Evolutionary conservation across 352 stramenopile genomes (phyloP), one percentile per base, ranked within the genome.

Genomic region (Phytophthora tentaculata): DNA sequence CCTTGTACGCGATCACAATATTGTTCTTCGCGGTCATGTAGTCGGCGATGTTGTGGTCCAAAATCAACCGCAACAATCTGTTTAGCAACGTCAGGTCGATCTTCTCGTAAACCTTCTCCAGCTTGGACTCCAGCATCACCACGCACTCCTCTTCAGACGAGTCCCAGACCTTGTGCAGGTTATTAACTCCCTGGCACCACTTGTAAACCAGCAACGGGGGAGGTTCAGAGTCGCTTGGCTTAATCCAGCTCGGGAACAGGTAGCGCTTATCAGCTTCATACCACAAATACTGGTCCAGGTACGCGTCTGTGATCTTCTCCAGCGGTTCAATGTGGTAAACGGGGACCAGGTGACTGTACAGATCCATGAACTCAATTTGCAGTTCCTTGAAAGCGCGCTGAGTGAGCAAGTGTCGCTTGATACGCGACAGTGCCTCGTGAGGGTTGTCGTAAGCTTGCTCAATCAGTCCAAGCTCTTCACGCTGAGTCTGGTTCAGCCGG

Each of bases 1-100:
- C 98, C 81, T 99, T 99, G 92, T 98, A 99, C 47, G 91, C 92
- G 19, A 99, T 81, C 56, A 98, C 92, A 49, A 99, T 93, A 77
- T 99, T 99, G 84, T 99, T 99, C 87, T 99, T 99, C 4, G 97
- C 97, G 13, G 97, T 99, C 93, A 99, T 99, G 84, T 99, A 99
- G 72, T 99, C 98, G 12, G 98, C 98, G 67, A 99, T 99, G 75
- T 99, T 99, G 82, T 99, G 98, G 81, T 99, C 98, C 45, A 99
- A 87, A 80, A 99, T 99, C 50, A 99, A 82, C 10, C 98, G 92
- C 61, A 99, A 76, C 24, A 99, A 83, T 23, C 98, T 86, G 79
- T 99, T 99, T 52, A 99, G 71, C 47, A 99, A 76, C 26, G 97
- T 99, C 64, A 99, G 76, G 71, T 99, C 98, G 69, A 99, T 99